phyloP scores from a whole-genome alignment of 257 asterid species.

The Penstemon davidsonii region DNA sequence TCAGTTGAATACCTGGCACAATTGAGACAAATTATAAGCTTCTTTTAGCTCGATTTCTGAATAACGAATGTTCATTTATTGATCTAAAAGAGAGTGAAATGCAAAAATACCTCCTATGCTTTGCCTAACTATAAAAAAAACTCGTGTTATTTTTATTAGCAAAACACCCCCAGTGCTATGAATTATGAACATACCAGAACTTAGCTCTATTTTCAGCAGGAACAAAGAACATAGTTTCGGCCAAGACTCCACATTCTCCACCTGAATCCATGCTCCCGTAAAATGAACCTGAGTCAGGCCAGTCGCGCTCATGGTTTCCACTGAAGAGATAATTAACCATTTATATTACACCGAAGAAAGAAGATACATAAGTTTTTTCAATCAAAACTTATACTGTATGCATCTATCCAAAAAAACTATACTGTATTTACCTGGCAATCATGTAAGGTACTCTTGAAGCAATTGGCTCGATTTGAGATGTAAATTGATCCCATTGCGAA shows the following conservation, averaged over 20 bases:
- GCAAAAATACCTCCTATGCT: neutral
- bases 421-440: conserved; percentile 70
- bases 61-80: neutral
- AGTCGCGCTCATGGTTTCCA: conserved; percentile 97
- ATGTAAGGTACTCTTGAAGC: conserved; percentile 80
- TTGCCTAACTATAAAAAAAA: no score
- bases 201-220: conserved; percentile 60
- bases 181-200: conserved; percentile 39
- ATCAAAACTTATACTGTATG: neutral
- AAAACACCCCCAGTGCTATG: no score
- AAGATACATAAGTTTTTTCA: neutral
- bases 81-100: neutral
- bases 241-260: conserved; percentile 92
- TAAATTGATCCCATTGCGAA: conserved; percentile 97
- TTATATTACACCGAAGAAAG: neutral
- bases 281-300: conserved; percentile 92
- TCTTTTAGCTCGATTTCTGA: conserved; percentile 53
- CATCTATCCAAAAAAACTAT: neutral
- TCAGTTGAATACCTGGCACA: conserved; percentile 61
- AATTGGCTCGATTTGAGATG: conserved; percentile 83
- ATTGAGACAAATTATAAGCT: neutral
- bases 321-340: conserved; percentile 38
- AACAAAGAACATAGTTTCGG: conserved; percentile 48
- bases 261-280: conserved; percentile 78
- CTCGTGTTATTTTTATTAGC: no score